Base-by-base conservation (phyloP, 768 basidiomycete genomes). In the Lentinula sp. region DNA sequence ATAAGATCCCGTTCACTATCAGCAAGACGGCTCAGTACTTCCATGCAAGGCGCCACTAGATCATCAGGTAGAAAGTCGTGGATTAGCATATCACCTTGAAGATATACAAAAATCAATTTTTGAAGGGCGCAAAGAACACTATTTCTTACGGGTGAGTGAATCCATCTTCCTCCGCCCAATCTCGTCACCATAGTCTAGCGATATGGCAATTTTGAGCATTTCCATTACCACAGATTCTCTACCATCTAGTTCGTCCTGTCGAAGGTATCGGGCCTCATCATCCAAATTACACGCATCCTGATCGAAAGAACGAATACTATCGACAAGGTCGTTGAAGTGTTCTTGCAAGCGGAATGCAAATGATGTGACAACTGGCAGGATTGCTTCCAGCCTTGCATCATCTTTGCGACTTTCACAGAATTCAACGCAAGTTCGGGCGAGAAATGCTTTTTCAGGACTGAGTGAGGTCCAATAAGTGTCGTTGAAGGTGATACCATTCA, bases 361-460 rank as follows among this genome's bases (percentile, higher is more conserved):
- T 0, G 79, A 77, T 1, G 91, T 93, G 20, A 96, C 91, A 32
- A 92, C 93, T 1, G 96, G 96, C 4, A 98, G 79, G 13, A 81
- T 76, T 2, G 78, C 73, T 66, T 93, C 90, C 2, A 95, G 75
- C 37, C 85, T 82, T 3, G 73, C 73, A 6, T 85, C 79, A 0
- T 91, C 83, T 49, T 86, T 79, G 1, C 76, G 84, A 16, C 74
- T 75, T 13, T 81, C 78, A 66, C 92, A 95, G 68, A 91, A 83
- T 36, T 93, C 87, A 3, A 90, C 85, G 69, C 89, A 95, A 9
- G 91, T 88, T 6, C 95, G 86, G 0, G 84, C 88, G 16, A 98
- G 81, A 69, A 95, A 91, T 0, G 88, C 86, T 46, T 80, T 85
- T 67, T 93, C 90, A 0, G 91, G 85, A 0, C 85, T 87, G 18